Evolutionary conservation across 148 eudicot species (phyloP), one percentile per base, ranked within the genome.

Genomic region (Vaccinium darrowii): DNA sequence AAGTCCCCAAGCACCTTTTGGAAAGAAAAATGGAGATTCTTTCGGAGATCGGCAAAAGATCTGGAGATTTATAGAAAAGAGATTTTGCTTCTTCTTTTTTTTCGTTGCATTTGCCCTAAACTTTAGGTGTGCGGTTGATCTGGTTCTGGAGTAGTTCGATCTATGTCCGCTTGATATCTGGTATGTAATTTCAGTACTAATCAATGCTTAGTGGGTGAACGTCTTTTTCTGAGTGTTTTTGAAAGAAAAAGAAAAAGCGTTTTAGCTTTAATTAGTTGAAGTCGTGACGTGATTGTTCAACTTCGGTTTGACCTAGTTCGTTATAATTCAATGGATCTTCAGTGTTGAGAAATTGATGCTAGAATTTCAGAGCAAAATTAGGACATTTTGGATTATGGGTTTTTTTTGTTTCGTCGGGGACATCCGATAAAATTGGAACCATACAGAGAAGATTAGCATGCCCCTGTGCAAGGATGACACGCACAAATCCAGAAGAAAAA

Each of bases 201-300:
- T 63, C 25, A 51, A 77, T 71, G 3, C 1, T 3, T 58, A 36
- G 39, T 36, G 0, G 39, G 39, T 36, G 2, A 43, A 15, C 18
- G 30, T 14, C 43, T 27, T 76, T 60, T 84, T 23, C 74, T 19
- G 7, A 1, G 43, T 6, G 3, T 54, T 4, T 2, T 62, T 62
- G 15, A 2, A 62, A 62, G 1, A 1, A 36, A 36, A 36, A 36
- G 2, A 36, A 36, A 36, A 27, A n/a, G 53, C n/a, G 18, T 36
- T 62, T 21, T 23, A 5, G 36, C 52, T 62, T 49, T 62, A 3
- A 36, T 36, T 36, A 36, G 67, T 53, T 23, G 8, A 30, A 57
- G 27, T 84, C 16, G 3, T 19, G 69, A 84, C 7, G 25, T 52
- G 78, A 74, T 27, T 83, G 67, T 53, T 74, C 67, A 72, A 36